Evolutionary conservation across 164 flowering plant genomes (phyloP).

Genomic region (Tinospora cordifolia): DNA sequence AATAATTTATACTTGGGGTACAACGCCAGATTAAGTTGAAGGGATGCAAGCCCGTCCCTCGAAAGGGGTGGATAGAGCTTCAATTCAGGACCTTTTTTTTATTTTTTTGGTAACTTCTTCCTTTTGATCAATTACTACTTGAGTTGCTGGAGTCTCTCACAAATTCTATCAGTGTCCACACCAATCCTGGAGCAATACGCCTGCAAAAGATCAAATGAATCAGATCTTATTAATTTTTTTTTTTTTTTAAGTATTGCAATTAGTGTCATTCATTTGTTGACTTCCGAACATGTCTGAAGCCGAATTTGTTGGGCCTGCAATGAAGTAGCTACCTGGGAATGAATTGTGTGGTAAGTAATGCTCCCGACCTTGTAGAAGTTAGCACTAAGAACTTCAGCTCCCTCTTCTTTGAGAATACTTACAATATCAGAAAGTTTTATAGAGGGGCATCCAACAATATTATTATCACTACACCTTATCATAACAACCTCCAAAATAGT

Average conservation of each 20-base stretch:
- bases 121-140: background rate
- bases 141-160: constrained; percentile 30
- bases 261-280: background rate
- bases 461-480: constrained; percentile 22
- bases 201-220: constrained; percentile 16
- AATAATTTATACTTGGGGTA: too few species aligned
- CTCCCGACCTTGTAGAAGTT: constrained; percentile 27
- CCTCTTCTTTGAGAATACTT: constrained; percentile 37
- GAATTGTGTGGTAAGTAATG: constrained; percentile 36
- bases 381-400: constrained; percentile 44
- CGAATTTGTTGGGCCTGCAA: too few species aligned
- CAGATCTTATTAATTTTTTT: background rate
- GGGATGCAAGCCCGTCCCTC: too few species aligned
- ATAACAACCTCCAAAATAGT: constrained; percentile 30
- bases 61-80: too few species aligned
- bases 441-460: constrained; percentile 17
- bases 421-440: constrained; percentile 27
- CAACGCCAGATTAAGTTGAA: too few species aligned
- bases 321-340: too few species aligned
- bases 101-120: too few species aligned
- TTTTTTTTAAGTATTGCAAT: background rate
- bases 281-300: too few species aligned
- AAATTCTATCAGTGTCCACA: constrained; percentile 35
- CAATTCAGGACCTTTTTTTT: too few species aligned
- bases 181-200: constrained; percentile 43